Evolutionary conservation across 768 basidiomycete genomes (phyloP), one percentile per base, ranked within the genome.

Genomic region (Macrolepiota fuliginosa): DNA sequence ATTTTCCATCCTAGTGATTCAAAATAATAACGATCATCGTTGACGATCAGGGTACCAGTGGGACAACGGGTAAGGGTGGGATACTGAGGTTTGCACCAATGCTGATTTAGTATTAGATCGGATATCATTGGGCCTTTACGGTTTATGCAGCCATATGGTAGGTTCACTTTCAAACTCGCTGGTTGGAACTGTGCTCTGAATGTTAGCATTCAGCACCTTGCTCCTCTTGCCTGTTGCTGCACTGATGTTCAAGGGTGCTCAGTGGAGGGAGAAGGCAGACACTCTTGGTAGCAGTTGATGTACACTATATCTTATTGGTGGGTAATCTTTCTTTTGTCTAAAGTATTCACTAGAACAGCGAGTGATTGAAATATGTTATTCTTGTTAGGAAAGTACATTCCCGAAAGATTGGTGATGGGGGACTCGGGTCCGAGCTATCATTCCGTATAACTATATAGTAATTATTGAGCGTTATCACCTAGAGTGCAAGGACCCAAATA

Each of bases 61-160:
- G 73, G 74, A n/a, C 66, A 72, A 51, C 62, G 69, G 60, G 74
- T 76, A 59, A 40, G 54, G 51, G 24, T 42, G 40, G 54, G 7
- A 3, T 32, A n/a, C 22, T n/a, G 4, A 42, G 35, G 27, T 45
- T 25, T 42, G 13, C 22, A 17, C 2, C 4, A 40, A n/a, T 54
- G 17, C 13, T 17, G n/a, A 15, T 42, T 15, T 7, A 17, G n/a
- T 42, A 45, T 25, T 47, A 74, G 72, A 71, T 77, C 50, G 74
- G 75, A 12, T 77, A 70, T 54, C 67, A 77, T 39, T 75, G 71
- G 72, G 73, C 73, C n/a, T 77, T 77, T 46, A 69, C 69, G 4
- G 71, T 77, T 24, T 77, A 75, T 65, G 68, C 73, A 35, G 65
- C 32, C 2, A 74, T 77, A 57, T 75, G 75, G 75, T 74, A 51